Conservation (phyloP, 495 filamentous ascomycete genomes). For the Neurospora hispaniola region DNA sequence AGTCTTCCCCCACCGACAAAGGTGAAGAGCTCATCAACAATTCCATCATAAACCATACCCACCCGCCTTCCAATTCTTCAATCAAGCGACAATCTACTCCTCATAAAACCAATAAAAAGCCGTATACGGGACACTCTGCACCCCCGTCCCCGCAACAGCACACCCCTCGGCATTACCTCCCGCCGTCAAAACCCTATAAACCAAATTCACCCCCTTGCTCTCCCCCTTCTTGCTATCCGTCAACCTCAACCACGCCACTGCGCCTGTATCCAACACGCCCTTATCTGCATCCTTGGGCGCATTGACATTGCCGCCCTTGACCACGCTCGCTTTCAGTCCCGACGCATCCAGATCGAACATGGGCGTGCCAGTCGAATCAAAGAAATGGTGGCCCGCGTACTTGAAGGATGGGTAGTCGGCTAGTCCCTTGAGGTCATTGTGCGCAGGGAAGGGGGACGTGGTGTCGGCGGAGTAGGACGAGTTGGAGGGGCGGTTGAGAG, state of each 20-base stretch:
- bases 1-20: neutral
- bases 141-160: slow-evolving; percentile 25
- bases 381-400: slow-evolving; percentile 56
- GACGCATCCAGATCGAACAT: slow-evolving; percentile 44
- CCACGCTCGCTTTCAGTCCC: slow-evolving; percentile 28
- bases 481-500: slow-evolving; percentile 30
- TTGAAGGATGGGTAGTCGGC: slow-evolving; percentile 18
- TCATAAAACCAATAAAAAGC: slow-evolving; percentile 65
- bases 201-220: slow-evolving; percentile 38
- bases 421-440: slow-evolving; percentile 20
- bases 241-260: slow-evolving; percentile 58
- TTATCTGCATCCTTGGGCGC: slow-evolving; percentile 40
- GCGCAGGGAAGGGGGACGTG: slow-evolving; percentile 29
- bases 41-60: no score
- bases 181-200: slow-evolving; percentile 60
- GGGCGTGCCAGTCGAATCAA: slow-evolving; percentile 40
- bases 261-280: slow-evolving; percentile 34
- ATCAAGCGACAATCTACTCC: neutral
- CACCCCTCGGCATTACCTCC: slow-evolving; percentile 47
- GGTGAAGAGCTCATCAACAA: no score
- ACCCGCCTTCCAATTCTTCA: no score
- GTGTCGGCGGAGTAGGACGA: slow-evolving; percentile 21
- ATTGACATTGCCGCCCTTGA: slow-evolving; percentile 35
- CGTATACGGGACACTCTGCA: slow-evolving; percentile 50
- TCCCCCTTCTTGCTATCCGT: slow-evolving; percentile 30